These are phyloP conservation scores for Phytophthora pisi DNA, from an alignment of 352 stramenopile species.

Conservation along the genomic window DNA sequence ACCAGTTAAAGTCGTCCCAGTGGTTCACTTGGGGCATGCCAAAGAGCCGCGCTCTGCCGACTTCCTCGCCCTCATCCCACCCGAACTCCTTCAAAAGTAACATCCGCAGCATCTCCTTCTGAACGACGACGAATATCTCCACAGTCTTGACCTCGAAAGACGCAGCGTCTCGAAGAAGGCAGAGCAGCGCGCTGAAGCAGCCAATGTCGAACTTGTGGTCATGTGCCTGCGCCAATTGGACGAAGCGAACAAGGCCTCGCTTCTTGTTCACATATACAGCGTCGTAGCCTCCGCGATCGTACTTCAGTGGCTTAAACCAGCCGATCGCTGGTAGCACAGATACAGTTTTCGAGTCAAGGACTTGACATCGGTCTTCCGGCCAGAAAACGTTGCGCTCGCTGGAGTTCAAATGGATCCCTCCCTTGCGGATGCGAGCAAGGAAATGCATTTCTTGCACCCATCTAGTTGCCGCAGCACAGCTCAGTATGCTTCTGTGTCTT, in stretches of 20 bases:
- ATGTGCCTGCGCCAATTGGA: conserved; percentile 4
- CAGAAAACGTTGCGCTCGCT: too few relatives aligned
- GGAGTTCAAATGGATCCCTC: neutral
- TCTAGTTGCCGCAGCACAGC: neutral
- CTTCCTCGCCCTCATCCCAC: neutral
- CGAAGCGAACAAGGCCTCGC: conserved; percentile 9
- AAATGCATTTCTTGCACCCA: conserved; percentile 11
- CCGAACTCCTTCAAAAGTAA: neutral
- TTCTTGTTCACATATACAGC: conserved; percentile 18
- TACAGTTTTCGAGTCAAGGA: neutral
- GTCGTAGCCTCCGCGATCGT: conserved; percentile 21
- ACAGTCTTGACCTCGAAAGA: too few relatives aligned
- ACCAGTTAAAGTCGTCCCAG: neutral
- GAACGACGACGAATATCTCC: too few relatives aligned
- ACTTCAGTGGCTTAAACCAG: conserved; percentile 9
- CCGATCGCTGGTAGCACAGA: neutral
- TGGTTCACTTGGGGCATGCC: neutral
- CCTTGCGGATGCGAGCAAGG: conserved; percentile 2
- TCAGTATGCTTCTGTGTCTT: too few relatives aligned
- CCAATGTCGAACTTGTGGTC: too few relatives aligned
- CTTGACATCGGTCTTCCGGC: too few relatives aligned
- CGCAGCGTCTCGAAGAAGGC: too few relatives aligned
- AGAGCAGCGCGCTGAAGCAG: too few relatives aligned
- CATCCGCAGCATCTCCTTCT: too few relatives aligned
- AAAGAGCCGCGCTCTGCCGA: neutral